Base-by-base conservation (phyloP, 2,329 filamentous ascomycete species). In the Talaromyces pinophilus region DNA sequence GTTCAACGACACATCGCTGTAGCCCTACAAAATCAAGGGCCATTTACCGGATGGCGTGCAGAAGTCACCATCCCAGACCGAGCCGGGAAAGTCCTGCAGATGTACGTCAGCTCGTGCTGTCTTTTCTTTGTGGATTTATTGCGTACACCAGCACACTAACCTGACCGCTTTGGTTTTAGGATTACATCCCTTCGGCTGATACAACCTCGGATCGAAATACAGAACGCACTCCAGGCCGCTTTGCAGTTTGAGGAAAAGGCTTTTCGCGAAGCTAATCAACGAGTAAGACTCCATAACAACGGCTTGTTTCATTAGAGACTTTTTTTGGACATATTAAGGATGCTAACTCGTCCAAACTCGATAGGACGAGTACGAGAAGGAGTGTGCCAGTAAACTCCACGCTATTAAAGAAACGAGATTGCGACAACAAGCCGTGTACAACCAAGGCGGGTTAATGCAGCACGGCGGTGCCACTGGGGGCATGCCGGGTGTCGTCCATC, bases 181-280 rank as follows among this genome's bases (percentile, higher is more conserved):
- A 79, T 81, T 64, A 80, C 81, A 38, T 81, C 80, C 48, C 76
- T 83, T 63, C 78, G 80, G 67, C 72, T 83, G 30, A 79, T 82
- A 48, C 75, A 81, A 67, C 79, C 80, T 30, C 77, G 76, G 35
- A 75, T 81, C 61, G 74, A 79, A 55, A 65, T 80, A 6, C 70
- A 75, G 42, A 72, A 73, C 55, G 77, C 79, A 19, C 75, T 81
- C 46, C 73, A 78, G 35, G 77, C 78, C 44, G 81, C 81, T 17
- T 69, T 82, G 54, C 75, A 70, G 59, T 83, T 82, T 65, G 82
- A 83, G 69, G 75, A 78, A 55, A 81, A 80, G 65, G 76, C 80
- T 13, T 82, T 83, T 64, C 73, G 75, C 59, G 77, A 81, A 67
- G 77, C 75, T 66, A 77, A 71, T 19, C 75, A 78, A 69, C 75